Evolutionary conservation across 257 asterid genomes (phyloP), one percentile per base, ranked within the genome.

Genomic region (Solanum pennellii): DNA sequence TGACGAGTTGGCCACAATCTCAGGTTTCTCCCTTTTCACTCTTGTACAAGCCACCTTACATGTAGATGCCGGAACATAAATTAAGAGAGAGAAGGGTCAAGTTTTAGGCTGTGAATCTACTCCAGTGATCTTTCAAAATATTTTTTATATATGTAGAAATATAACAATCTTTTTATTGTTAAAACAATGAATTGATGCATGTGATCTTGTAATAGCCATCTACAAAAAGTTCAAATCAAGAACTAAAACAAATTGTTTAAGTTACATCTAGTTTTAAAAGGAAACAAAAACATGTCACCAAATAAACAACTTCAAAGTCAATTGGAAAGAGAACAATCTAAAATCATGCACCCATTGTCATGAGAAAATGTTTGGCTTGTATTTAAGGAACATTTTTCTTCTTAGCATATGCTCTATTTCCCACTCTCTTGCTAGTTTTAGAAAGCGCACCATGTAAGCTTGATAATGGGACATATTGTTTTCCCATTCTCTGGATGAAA

Each of bases 1-100:
- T 91, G 98, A 92, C 8, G 94, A 94, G 44, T 87, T 94, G 93
- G 89, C 89, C 88, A 93, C 92, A 71, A 93, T 95, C 74, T 97
- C 99, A 92, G 98, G 99, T 96, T 75, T 23, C 83, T 41, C 56
- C 56, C 83, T 39, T 75, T 56, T 23, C 56, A 39, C 33, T 75
- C 83, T 75, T 27, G 45, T 56, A 23, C 83, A 39, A 75, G 56
- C 35, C 56, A 37, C 56, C 12, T 39, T 75, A 75, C 52, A 39
- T 41, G 56, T 75, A 39, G 39, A 75, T n/a, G 56, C 33, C 0
- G n/a, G 2, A 75, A 75, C 12, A 23, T 6, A 23, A 6, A 75
- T 29, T 42, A 6, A 23, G 83, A 76, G 27, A 42, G 14, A 42
- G 83, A 39, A 39, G 56, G 33, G 7, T 15, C 25, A 31, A n/a